A percentile compares a stretch with the other conserved stretches of the same genome.
These are phyloP conservation scores for Chloris gayana DNA, from an alignment of 176 grass and related monocot species.

Conservation along the genomic window DNA sequence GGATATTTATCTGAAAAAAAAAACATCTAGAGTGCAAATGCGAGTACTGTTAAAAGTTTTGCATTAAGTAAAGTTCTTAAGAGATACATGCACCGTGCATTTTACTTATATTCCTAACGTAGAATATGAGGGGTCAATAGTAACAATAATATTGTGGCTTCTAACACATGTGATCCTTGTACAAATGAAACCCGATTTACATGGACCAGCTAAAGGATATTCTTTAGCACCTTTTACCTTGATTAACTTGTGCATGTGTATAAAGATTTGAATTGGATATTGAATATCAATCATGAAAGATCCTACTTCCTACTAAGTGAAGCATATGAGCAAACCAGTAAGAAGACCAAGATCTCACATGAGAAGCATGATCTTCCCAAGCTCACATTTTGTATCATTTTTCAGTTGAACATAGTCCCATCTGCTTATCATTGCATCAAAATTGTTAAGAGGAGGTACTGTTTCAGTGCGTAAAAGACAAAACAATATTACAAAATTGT, in stretches of 20 bases:
- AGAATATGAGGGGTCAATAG: neutral
- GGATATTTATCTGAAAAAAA: constrained; percentile 13
- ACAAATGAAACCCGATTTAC: constrained; percentile 30
- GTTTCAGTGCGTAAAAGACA: constrained; percentile 7
- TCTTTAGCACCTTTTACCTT: neutral
- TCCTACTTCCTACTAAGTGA: constrained; percentile 15
- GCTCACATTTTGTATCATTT: constrained; percentile 57
- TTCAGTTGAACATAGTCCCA: constrained; percentile 53
- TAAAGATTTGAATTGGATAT: constrained; percentile 11
- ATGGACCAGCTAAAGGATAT: neutral
- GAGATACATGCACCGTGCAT: neutral
- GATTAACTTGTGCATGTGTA: constrained; percentile 11
- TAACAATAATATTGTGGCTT: constrained; percentile 2
- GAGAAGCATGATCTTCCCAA: constrained; percentile 64
- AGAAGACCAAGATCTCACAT: constrained; percentile 60
- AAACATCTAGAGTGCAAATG: constrained; percentile 13
- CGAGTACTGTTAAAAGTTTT: neutral
- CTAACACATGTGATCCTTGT: neutral
- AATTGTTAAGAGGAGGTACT: constrained; percentile 37
- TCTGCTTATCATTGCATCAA: constrained; percentile 56
- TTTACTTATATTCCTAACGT: constrained; percentile 16
- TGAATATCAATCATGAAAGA: constrained; percentile 21
- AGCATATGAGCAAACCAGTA: constrained; percentile 46
- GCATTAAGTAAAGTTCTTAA: constrained; percentile 8
- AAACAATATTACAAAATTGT: constrained; percentile 21